phyloP scores from a whole-genome alignment of 805 yeast species.

The Candida arabinofermentans region DNA sequence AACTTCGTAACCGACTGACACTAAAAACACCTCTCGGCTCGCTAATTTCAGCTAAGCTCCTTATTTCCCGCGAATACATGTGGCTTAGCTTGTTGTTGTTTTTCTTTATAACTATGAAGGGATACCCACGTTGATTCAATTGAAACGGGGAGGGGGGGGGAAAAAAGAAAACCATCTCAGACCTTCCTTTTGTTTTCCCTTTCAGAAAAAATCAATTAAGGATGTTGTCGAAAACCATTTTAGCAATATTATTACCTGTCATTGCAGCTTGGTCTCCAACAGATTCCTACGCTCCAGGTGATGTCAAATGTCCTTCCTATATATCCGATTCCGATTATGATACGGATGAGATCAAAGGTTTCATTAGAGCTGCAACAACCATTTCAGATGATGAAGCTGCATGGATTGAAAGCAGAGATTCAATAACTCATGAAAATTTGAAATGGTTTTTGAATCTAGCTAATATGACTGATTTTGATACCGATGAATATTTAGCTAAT shows the following conservation, averaged over 20 bases:
- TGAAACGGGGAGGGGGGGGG: too few relatives aligned
- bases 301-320: slow-evolving; percentile 48
- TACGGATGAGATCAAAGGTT: slow-evolving; percentile 17
- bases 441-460: slow-evolving; percentile 43
- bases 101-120: too few relatives aligned
- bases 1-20: too few relatives aligned
- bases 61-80: too few relatives aligned
- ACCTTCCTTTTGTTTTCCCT: not conserved
- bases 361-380: slow-evolving; percentile 43
- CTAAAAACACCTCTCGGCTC: too few relatives aligned
- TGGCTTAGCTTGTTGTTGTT: too few relatives aligned
- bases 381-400: slow-evolving; percentile 43
- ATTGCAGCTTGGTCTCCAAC: slow-evolving; percentile 48
- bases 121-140: too few relatives aligned
- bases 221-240: not conserved
- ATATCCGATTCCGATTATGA: slow-evolving; percentile 15
- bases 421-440: slow-evolving; percentile 42
- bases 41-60: too few relatives aligned
- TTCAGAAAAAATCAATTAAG: not conserved
- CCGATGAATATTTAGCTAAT: slow-evolving; percentile 36
- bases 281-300: slow-evolving; percentile 58
- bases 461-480: slow-evolving; percentile 45
- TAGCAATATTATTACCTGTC: not conserved
- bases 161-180: too few relatives aligned
- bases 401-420: slow-evolving; percentile 50